Base-by-base conservation (phyloP, 2,329 filamentous ascomycete species). In the Elsinoe australis region DNA sequence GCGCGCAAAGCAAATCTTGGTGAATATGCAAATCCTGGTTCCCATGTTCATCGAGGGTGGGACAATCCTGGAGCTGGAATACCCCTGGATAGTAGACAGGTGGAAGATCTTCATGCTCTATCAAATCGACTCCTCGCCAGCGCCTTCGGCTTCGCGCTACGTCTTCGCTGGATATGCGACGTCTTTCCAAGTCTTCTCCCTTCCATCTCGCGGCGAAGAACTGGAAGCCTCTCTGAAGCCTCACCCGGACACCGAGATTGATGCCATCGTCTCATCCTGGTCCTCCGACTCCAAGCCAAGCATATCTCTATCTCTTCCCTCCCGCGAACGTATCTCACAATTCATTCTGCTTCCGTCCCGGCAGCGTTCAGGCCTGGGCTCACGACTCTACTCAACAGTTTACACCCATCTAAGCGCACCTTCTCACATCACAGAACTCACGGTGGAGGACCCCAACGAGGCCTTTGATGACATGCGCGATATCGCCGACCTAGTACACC, bases 11-110 rank as follows among this genome's bases (percentile, higher is more conserved):
- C 75, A 82, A 58, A 71, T 95, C 31, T 72, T 95, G 59, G 79
- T 79, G 52, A 86, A 89, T 46, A 78, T 94, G 54, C 88, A 95
- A 67, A 79, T 95, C 49, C 71, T 94, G 28, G 79, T 89, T 4
- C 80, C 87, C 12, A 73, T 96, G 51, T 94, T 88, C 64, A 95
- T 98, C 53, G 94, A 98, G 64, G 92, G 87, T 21, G 92, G 89
- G n/a, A 85, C 80, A 3, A 79, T 79, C 29, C 80, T 95, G 36
- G 78, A 78, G 12, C 70, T 83, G 2, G 80, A 88, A 31, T 76
- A 83, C 1, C 83, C 89, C 53, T 83, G 79, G 73, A 82, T 80
- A 0, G 67, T 83, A 15, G 78, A 88, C 52, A 78, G 90, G 58
- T 98, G 92, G 92, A 88, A 85, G 0, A 69, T 96, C n/a, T 96